Conservation (phyloP, 2,329 filamentous ascomycete genomes). For the Aspergillus melleus region DNA sequence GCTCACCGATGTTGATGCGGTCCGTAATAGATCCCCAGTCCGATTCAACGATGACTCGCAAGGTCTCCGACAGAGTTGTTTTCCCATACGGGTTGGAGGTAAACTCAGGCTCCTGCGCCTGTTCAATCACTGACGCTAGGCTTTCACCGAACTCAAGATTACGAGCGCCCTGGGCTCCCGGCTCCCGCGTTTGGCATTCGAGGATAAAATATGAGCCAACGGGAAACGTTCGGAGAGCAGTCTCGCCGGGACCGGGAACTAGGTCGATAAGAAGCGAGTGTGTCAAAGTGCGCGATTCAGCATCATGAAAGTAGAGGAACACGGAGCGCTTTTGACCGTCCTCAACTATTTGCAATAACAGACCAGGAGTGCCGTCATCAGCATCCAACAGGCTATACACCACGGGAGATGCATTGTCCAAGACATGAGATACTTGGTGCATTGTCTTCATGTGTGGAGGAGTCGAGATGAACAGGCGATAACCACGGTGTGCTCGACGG, state of each 20-base stretch:
- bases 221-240: not conserved
- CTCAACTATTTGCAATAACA: not conserved
- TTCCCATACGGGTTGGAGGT: not conserved
- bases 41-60: not conserved
- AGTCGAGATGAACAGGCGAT: not conserved
- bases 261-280: not conserved
- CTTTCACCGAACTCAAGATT: constrained; percentile 1
- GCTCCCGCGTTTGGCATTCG: not conserved
- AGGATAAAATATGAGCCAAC: not conserved
- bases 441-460: not conserved
- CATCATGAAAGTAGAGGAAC: not conserved
- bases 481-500: not conserved
- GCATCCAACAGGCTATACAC: not conserved
- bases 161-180: not conserved
- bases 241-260: not conserved
- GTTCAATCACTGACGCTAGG: not conserved
- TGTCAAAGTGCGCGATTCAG: not conserved
- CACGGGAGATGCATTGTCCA: not conserved
- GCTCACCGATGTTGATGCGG: constrained; percentile 1
- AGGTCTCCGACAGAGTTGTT: not conserved
- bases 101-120: not conserved
- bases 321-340: not conserved
- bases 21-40: not conserved
- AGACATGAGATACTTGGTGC: not conserved
- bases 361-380: not conserved